Evolutionary conservation across 2,329 filamentous ascomycete genomes (phyloP), one percentile per base, ranked within the genome.

Genomic region (Cordyceps farinosa): DNA sequence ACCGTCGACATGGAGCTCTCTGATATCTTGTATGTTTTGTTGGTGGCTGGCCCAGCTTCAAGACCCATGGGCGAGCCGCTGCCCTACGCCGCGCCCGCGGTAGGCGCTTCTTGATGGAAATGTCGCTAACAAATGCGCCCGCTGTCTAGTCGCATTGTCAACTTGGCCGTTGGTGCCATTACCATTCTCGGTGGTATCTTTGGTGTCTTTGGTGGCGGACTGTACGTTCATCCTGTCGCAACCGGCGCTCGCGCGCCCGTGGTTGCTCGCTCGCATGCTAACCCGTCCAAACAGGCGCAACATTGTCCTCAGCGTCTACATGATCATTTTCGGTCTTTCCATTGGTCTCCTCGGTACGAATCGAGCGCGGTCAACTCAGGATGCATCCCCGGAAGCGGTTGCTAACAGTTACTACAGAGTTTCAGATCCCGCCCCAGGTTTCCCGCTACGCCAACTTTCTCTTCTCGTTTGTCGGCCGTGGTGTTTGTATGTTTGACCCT

Each of bases 401-500:
- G 45, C 71, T 75, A 66, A 75, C 67, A 61, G 42, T 11, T 44
- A 42, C 30, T 11, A 42, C 71, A 83, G 95, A 99, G 79, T 96
- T 98, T 81, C 90, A 97, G 78, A 94, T 97, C 70, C 94, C 95
- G 57, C 91, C 93, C 65, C 93, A 97, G 76, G 84, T 97, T 61
- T 90, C 92, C 64, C 89, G 92, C 79, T 97, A 98, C 81, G 94
- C 92, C 61, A 96, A 92, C 11, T 99, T 99, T 83, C 88, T 98
- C 78, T 98, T 98, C 83, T 96, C 91, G 64, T 98, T 99, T 84
- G 80, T 98, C 70, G 95, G 95, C 66, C 92, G 95, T 74, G 95
- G 95, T 78, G 83, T 92, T 75, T 98, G 93, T 97, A 87, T 79
- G 92, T 87, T 17, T 44, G 36, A 8, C 30, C 29, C 30, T 52